Evolutionary conservation across 306 rosid genomes (phyloP).

Genomic region (Sicyos baderoa): DNA sequence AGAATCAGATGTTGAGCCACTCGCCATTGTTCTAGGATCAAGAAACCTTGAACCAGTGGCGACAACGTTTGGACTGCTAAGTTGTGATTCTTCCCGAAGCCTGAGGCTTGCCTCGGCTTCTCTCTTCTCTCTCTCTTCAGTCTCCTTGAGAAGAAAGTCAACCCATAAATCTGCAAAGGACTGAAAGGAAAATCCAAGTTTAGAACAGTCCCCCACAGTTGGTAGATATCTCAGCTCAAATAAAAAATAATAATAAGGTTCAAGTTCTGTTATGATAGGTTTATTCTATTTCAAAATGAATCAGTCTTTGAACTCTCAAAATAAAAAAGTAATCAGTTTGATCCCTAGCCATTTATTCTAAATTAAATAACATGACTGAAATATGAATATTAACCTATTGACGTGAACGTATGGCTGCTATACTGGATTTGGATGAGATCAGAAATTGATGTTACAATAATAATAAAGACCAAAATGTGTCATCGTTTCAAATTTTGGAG

Average conservation of each 20-base stretch:
- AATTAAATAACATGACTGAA: too few species aligned
- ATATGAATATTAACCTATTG: too few species aligned
- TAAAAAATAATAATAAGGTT: neutral
- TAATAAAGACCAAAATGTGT: neutral
- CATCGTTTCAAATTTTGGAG: too few species aligned
- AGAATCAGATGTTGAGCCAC: constrained; percentile 26
- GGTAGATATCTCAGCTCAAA: neutral
- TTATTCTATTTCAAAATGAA: neutral
- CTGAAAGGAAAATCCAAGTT: constrained; percentile 37
- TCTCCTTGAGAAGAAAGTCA: constrained; percentile 94
- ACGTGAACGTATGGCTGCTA: too few species aligned
- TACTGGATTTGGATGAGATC: neutral
- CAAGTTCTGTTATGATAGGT: neutral
- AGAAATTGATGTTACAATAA: neutral
- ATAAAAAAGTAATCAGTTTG: neutral
- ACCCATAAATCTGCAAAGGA: constrained; percentile 99
- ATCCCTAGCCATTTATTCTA: too few species aligned
- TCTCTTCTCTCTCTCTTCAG: constrained; percentile 71
- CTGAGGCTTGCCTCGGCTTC: constrained; percentile 37
- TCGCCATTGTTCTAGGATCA: constrained; percentile 31
- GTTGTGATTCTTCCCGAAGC: constrained; percentile 34
- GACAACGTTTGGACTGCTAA: constrained; percentile 21
- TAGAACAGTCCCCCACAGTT: neutral
- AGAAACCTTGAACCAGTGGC: constrained; percentile 22
- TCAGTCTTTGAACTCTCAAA: neutral